A percentile compares a stretch with the other conserved stretches of the same genome.
These are phyloP conservation scores for Barbatosphaeria neglecta DNA, from an alignment of 495 filamentous ascomycete genomes.

Conservation along the genomic window DNA sequence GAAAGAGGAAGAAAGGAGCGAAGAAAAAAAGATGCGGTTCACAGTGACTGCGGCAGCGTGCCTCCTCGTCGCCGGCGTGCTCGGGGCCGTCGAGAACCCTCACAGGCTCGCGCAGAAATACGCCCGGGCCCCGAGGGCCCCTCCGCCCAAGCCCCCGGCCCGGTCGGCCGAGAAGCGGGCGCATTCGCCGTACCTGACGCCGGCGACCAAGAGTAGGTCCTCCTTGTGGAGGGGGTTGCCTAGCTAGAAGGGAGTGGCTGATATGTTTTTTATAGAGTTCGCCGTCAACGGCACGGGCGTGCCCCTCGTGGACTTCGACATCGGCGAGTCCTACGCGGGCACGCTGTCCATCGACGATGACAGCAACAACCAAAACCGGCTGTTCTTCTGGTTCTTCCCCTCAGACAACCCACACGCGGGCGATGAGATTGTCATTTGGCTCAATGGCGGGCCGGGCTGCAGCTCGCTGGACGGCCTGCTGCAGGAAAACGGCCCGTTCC, in stretches of 20 bases:
- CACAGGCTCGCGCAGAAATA: neutral
- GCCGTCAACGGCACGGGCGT: constrained; percentile 49
- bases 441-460: constrained; percentile 62
- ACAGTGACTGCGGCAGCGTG: neutral
- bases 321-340: constrained; percentile 60
- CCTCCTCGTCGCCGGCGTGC: neutral
- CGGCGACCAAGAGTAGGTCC: neutral
- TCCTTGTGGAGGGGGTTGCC: neutral
- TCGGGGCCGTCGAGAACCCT: neutral
- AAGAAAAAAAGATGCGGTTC: neutral
- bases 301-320: constrained; percentile 56
- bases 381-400: constrained; percentile 77
- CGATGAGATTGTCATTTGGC: constrained; percentile 63
- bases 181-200: neutral
- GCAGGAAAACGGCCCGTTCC: constrained; percentile 67
- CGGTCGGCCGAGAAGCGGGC: neutral
- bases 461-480: constrained; percentile 58
- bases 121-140: neutral
- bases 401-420: constrained; percentile 40
- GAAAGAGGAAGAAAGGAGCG: too few species aligned
- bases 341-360: constrained; percentile 42
- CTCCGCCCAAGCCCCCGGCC: neutral
- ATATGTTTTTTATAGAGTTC: constrained; percentile 28
- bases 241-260: neutral
- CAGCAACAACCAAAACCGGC: constrained; percentile 19